Evolutionary conservation across 2,329 filamentous ascomycete genomes (phyloP), one percentile per base, ranked within the genome.

Genomic region (Penicillium sp.): DNA sequence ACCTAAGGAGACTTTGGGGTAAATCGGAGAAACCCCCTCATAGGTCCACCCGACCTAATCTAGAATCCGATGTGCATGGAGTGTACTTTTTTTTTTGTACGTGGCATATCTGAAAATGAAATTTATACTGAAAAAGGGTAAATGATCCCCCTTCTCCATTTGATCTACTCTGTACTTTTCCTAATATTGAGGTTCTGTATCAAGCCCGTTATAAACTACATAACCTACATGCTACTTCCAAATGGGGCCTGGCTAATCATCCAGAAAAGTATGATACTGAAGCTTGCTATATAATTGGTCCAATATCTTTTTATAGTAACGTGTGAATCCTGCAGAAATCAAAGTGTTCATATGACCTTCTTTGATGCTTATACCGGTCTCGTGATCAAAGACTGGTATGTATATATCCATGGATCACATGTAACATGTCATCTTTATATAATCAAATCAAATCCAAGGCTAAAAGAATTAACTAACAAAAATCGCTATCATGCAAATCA

Each of bases 121-220:
- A 31, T 38, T 27, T 25, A 51, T 49, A 31, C 60, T 61, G 6
- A 50, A 62, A 61, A 31, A 12, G 60, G 60, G 48, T 61, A 62
- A 62, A 59, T 52, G 13, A 42, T 62, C 60, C 60, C 21, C 60
- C 21, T 45, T 33, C 21, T 15, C 13, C 12, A 15, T 10, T 27
- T 19, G n/a, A 19, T 38, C 37, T 38, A 25, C 25, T 25, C 4
- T 6, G 25, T 25, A 23, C 23, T 23, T 23, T 23, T 41, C 12
- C 19, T 23, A 41, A 15, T 17, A 42, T 42, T 17, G 21, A 8
- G 41, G 23, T 42, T 8, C 7, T 23, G 4, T 42, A 25, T 25
- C 13, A 4, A 4, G 19, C 12, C 12, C 13, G 40, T 17, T 37
- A 37, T 17, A 5, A 42, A 25, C 56, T 31, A n/a, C n/a, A n/a